phyloP scores from a whole-genome alignment of 2,329 filamentous ascomycete species.

The Colletotrichum caudatum region DNA sequence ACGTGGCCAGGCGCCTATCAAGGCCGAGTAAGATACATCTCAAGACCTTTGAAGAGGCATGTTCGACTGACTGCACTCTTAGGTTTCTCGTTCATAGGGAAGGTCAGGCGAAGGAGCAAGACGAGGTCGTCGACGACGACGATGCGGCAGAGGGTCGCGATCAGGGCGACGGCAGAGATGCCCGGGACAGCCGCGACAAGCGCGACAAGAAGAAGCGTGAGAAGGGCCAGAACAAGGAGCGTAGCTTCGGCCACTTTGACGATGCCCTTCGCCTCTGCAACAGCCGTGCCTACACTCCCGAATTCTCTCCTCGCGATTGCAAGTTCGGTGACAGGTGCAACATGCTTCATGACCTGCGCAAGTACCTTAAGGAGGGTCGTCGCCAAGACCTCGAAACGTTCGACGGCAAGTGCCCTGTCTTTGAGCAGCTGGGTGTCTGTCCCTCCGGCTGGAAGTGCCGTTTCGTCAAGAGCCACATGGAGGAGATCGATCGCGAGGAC shows the following conservation, averaged over 20 bases:
- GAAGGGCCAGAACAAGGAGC: constrained; percentile 80
- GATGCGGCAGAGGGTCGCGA: constrained; percentile 62
- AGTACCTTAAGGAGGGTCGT: constrained; percentile 86
- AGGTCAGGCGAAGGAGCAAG: constrained; percentile 68
- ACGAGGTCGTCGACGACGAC: constrained; percentile 58
- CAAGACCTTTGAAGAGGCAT: neutral
- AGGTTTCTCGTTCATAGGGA: constrained; percentile 51
- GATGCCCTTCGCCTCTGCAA: constrained; percentile 84
- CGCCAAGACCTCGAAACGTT: constrained; percentile 83
- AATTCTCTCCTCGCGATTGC: constrained; percentile 86
- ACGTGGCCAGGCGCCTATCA: constrained; percentile 51
- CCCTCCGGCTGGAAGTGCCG: constrained; percentile 93
- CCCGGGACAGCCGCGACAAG: constrained; percentile 55
- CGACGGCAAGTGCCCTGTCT: constrained; percentile 84
- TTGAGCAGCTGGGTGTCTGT: constrained; percentile 80
- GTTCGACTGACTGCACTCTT: constrained; percentile 11
- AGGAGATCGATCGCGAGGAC: constrained; percentile 81
- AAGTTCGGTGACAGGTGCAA: constrained; percentile 84
- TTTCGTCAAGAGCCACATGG: constrained; percentile 87
- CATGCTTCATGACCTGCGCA: constrained; percentile 84
- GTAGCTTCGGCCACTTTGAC: constrained; percentile 82
- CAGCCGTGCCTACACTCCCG: constrained; percentile 75
- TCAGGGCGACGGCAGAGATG: constrained; percentile 58
- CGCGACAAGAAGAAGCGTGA: constrained; percentile 61
- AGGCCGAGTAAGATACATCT: constrained; percentile 51